Evolutionary conservation across 805 yeast genomes (phyloP), one percentile per base, ranked within the genome.

Genomic region (Starmerella kuoi): DNA sequence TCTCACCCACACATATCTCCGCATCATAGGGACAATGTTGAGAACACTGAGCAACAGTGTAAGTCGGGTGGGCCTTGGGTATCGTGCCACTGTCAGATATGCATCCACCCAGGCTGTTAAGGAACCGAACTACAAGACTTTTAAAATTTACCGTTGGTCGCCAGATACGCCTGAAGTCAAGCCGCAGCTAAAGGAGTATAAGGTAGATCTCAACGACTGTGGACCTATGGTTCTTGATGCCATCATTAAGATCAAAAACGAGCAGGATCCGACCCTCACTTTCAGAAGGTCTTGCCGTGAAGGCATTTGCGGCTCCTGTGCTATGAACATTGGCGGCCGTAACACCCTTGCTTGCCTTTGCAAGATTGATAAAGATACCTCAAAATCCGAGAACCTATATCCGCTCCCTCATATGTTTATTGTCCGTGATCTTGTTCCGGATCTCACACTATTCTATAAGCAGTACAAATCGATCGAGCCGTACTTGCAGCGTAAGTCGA

Each of bases 191-290:
- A 79, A 84, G 66, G 72, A 73, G 49, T 91, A 81, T 67, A 71
- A 83, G 53, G 72, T 91, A 38, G 94, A 91, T 63, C 73, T 91
- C 62, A 80, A 86, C 67, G 68, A 78, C 40, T 84, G 95, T 67
- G 98, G 98, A 50, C 98, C 98, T 44, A 91, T 91, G 98, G 81
- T 91, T 40, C 71, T 91, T 59, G 98, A 91, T 65, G 98, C 97
- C 22, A 66, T 91, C 46, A 65, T 91, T 53, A 87, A 87, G 67
- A 86, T 91, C 66, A 91, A 91, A 67, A 86, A 88, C 64, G 98
- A 91, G 67, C 93, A 85, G 66, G 98, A 91, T 63, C 65, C 96
- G 36, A 83, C 96, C 25, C 74, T 91, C 61, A 91, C 98, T 4
- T 83, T 91, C 67, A 79, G 98, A 70, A 79, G 98, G 67, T 86